A percentile compares a stretch with the other conserved stretches of the same genome.
These are phyloP conservation scores for Monosporascus sp. DNA, from an alignment of 2,329 filamentous ascomycete species.

Conservation along the genomic window DNA sequence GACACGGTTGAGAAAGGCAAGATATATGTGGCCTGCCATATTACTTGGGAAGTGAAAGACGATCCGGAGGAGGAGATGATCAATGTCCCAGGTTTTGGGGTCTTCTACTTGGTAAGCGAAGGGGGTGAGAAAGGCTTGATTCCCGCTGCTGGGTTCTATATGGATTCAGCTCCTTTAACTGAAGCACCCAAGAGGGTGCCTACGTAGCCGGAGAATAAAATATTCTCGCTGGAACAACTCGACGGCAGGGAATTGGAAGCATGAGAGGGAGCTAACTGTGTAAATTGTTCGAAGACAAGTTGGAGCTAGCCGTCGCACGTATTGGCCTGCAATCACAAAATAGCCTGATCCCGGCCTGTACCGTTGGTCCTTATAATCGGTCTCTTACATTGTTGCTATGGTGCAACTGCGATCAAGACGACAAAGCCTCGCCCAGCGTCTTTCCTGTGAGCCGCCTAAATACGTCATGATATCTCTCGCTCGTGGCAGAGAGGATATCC, in stretches of 20 bases:
- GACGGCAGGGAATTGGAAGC: too few species aligned
- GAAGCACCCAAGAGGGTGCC: constrained; percentile 11
- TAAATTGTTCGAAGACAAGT: too few species aligned
- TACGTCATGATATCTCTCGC: constrained; percentile 68
- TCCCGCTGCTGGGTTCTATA: constrained; percentile 9
- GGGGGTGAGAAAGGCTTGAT: constrained; percentile 11
- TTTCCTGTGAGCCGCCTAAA: constrained; percentile 61
- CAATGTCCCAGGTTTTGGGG: constrained; percentile 11
- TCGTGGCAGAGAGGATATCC: constrained; percentile 64
- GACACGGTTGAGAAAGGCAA: constrained; percentile 13
- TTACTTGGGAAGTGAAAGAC: constrained; percentile 16
- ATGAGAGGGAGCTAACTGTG: too few species aligned
- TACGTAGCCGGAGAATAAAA: neutral
- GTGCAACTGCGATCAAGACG: too few species aligned
- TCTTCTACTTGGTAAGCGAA: constrained; percentile 9
- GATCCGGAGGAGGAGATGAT: constrained; percentile 16
- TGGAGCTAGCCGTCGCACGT: too few species aligned
- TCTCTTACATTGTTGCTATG: too few species aligned
- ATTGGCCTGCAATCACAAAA: too few species aligned
- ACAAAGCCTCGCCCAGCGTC: constrained; percentile 30
- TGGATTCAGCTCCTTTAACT: constrained; percentile 14
- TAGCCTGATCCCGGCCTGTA: too few species aligned
- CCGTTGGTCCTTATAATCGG: too few species aligned
- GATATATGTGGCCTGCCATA: constrained; percentile 17
- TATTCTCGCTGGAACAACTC: too few species aligned